Evolutionary conservation across 345 rosid genomes (phyloP).

Genomic region (Eucalyptus marginata): DNA sequence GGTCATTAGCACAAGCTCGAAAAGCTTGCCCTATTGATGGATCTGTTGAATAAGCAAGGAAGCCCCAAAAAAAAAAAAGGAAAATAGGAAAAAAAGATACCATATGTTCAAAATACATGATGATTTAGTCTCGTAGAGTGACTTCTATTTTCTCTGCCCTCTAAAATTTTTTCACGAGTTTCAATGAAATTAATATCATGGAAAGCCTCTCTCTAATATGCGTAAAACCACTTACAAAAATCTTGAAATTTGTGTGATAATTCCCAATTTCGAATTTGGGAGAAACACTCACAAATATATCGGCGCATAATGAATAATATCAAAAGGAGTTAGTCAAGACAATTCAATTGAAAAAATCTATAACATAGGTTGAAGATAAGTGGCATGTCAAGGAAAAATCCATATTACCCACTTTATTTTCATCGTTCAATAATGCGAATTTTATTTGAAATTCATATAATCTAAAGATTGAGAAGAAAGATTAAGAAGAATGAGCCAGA

Average conservation of each 20-base stretch:
- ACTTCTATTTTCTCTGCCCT: not conserved
- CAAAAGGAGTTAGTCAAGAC: rapidly evolving
- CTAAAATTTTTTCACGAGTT: not conserved
- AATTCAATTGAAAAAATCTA: not conserved
- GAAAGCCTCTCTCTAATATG: not conserved
- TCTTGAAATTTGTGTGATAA: not conserved
- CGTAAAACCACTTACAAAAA: not conserved
- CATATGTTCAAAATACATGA: not conserved
- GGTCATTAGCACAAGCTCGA: slow-evolving; percentile 72
- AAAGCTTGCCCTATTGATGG: slow-evolving; percentile 73
- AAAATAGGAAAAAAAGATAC: not conserved
- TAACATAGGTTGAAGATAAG: not conserved
- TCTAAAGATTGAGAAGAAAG: rapidly evolving
- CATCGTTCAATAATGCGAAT: not conserved
- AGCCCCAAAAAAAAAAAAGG: not conserved
- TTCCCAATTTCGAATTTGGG: not conserved
- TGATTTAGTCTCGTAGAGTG: not conserved
- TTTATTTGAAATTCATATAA: rapidly evolving
- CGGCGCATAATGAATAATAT: not conserved
- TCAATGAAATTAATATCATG: not conserved
- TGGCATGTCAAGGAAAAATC: rapidly evolving
- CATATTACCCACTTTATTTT: rapidly evolving
- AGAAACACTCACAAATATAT: not conserved
- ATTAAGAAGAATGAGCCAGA: not conserved
- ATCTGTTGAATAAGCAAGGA: not conserved